Evolutionary conservation across 2,329 filamentous ascomycete species (phyloP).

Genomic region (Pseudogymnoascus sp.): DNA sequence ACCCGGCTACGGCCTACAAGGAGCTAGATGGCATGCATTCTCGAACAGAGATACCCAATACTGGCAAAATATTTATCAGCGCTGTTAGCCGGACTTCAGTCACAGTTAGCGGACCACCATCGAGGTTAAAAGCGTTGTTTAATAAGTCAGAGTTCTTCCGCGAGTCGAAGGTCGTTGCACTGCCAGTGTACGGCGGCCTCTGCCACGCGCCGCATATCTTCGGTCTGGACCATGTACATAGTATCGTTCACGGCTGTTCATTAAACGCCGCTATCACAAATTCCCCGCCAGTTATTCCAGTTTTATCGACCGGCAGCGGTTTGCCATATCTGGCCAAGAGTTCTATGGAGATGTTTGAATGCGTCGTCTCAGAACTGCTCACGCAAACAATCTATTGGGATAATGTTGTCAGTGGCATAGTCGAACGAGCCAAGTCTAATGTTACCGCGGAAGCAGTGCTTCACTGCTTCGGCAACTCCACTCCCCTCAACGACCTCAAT

Average conservation of each 20-base stretch:
- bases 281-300: neutral
- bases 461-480: neutral
- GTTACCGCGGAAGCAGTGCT: neutral
- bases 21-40: neutral
- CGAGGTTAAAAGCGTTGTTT: neutral
- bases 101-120: neutral
- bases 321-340: neutral
- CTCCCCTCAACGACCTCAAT: neutral
- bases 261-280: neutral
- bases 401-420: slow-evolving; percentile 4
- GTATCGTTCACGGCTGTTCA: neutral
- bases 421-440: neutral
- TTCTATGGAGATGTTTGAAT: neutral
- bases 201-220: neutral
- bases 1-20: neutral
- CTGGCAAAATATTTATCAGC: neutral
- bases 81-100: neutral
- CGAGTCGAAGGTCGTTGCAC: neutral
- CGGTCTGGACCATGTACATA: neutral
- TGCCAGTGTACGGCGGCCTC: neutral
- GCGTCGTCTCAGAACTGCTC: neutral
- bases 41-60: neutral
- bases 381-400: neutral
- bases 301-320: neutral
- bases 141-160: neutral